phyloP scores from a whole-genome alignment of 2,329 filamentous ascomycete species.

The Penicillium sp. region DNA sequence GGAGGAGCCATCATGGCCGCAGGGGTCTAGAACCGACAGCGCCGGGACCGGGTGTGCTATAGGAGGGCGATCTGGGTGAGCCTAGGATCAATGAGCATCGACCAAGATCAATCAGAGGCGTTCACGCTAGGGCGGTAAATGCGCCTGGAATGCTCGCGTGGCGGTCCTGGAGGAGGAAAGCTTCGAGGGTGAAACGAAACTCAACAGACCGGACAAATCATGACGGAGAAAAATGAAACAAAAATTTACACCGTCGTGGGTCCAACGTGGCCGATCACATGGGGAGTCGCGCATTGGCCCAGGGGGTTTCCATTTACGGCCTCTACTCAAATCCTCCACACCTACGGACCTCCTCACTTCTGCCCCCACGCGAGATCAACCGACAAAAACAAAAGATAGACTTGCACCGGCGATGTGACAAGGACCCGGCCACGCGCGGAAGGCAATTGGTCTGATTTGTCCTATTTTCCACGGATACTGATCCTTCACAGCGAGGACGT shows the following conservation, averaged over 20 bases:
- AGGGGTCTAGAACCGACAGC: constrained; percentile 14
- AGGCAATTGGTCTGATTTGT: constrained; percentile 13
- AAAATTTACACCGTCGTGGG: constrained; percentile 16
- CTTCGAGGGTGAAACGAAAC: constrained; percentile 22
- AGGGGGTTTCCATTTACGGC: constrained; percentile 2
- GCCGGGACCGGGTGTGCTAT: neutral
- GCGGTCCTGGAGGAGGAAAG: constrained; percentile 6
- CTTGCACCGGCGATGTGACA: constrained; percentile 10
- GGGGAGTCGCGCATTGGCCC: constrained; percentile 18
- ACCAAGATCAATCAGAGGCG: neutral
- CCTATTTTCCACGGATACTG: constrained; percentile 9
- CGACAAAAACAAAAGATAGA: neutral
- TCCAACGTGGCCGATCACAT: constrained; percentile 33
- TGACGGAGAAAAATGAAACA: neutral
- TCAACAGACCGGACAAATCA: no score
- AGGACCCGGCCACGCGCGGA: constrained; percentile 21
- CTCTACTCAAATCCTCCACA: neutral
- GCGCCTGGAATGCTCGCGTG: constrained; percentile 26
- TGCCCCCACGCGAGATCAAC: neutral
- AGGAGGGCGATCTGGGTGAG: neutral
- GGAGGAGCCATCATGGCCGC: constrained; percentile 16
- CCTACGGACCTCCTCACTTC: constrained; percentile 1
- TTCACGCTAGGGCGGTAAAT: constrained; percentile 17
- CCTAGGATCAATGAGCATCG: neutral
- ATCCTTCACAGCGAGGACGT: constrained; percentile 10